These are phyloP conservation scores for Sanghuangporus weigelae DNA, from an alignment of 1,284 basidiomycete genomes.

Conservation along the genomic window DNA sequence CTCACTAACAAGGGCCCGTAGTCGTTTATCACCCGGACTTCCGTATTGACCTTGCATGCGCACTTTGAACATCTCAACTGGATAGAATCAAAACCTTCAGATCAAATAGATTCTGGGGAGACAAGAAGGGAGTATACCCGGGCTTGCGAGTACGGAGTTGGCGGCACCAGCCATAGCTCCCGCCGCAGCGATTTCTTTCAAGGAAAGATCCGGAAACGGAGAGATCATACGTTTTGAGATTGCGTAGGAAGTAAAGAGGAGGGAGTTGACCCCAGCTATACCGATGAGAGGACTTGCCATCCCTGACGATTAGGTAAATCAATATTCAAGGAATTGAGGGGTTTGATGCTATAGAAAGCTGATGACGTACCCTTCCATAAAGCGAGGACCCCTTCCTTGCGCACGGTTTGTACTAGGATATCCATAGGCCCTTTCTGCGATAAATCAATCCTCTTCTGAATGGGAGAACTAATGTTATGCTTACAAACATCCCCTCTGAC, in stretches of 20 bases:
- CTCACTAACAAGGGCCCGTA: conserved; percentile 66
- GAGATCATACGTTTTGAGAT: conserved; percentile 79
- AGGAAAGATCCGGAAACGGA: conserved; percentile 78
- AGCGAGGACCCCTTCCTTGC: conserved; percentile 86
- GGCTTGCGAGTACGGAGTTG: conserved; percentile 85
- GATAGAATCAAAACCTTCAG: neutral
- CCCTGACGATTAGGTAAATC: conserved; percentile 38
- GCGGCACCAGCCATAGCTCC: conserved; percentile 89
- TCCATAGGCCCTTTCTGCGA: conserved; percentile 88
- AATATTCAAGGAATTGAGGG: neutral
- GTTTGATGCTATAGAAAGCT: no score
- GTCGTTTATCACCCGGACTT: conserved; percentile 66
- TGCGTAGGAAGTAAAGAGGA: conserved; percentile 90
- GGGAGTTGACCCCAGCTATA: conserved; percentile 94
- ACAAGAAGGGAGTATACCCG: conserved; percentile 45
- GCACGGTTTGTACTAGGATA: conserved; percentile 73
- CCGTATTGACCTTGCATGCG: conserved; percentile 97
- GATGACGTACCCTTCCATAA: conserved; percentile 76
- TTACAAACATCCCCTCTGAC: conserved; percentile 76
- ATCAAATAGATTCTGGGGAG: neutral
- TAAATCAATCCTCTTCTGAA: neutral
- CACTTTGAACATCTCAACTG: conserved; percentile 89
- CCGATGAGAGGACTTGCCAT: conserved; percentile 91
- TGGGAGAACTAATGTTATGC: conserved; percentile 26
- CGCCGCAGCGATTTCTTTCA: conserved; percentile 78